Conservation (phyloP, 2,329 filamentous ascomycete species). For the Geosmithia morbida region DNA sequence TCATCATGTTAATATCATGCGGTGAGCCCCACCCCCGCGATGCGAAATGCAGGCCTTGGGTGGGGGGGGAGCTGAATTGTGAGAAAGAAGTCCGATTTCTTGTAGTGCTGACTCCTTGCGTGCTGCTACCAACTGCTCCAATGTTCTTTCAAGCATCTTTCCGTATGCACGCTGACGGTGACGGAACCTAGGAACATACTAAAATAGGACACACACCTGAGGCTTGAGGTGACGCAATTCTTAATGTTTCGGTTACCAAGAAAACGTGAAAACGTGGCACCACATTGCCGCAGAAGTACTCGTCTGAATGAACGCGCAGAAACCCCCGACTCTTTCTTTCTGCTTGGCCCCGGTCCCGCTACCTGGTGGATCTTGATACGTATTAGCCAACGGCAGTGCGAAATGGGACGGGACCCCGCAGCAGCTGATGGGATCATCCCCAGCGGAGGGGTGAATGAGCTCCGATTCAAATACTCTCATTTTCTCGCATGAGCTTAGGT, state of each 20-base stretch:
- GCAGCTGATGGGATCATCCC: not conserved
- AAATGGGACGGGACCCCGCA: not conserved
- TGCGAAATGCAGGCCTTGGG: no score
- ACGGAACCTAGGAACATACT: no score
- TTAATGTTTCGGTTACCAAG: not conserved
- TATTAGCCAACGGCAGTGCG: not conserved
- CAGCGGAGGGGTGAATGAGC: not conserved
- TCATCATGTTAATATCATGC: no score
- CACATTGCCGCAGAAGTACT: not conserved
- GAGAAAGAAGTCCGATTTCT: no score
- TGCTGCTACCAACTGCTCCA: no score
- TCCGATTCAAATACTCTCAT: not conserved
- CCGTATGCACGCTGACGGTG: no score
- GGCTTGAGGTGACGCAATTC: not conserved
- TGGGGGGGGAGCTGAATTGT: no score
- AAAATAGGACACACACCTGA: no score
- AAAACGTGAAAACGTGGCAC: not conserved
- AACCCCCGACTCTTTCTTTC: not conserved
- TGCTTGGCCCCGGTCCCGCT: not conserved
- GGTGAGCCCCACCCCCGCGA: no score
- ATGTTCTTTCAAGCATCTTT: no score
- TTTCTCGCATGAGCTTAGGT: not conserved
- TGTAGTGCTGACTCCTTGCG: no score
- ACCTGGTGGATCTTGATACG: not conserved
- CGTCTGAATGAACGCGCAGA: not conserved